Conservation (phyloP, 306 rosid genomes). For the Cucurbita pepo region DNA sequence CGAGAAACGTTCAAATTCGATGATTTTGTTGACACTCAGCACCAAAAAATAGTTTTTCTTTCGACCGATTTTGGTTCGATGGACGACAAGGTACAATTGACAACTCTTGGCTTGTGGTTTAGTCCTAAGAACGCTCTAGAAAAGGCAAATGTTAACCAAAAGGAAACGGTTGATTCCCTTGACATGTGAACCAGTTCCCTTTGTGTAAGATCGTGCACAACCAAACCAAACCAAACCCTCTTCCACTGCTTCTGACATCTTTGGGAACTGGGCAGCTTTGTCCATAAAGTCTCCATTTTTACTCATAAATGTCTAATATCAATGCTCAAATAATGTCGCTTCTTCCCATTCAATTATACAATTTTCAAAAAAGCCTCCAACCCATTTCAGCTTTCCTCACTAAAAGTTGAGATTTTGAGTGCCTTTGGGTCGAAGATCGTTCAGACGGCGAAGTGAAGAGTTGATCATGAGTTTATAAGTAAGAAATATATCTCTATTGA, state of each 20-base stretch:
- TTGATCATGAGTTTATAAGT: no score
- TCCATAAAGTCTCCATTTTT: neutral
- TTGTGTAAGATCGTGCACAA: slow-evolving; percentile 6
- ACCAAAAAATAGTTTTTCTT: no score
- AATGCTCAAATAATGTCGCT: neutral
- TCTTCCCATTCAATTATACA: neutral
- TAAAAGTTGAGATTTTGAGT: no score
- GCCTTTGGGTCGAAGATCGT: no score
- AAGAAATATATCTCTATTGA: no score
- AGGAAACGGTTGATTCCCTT: slow-evolving; percentile 17
- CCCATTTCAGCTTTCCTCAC: slow-evolving; percentile 7
- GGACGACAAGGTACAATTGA: no score
- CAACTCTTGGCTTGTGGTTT: no score
- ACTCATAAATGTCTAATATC: neutral
- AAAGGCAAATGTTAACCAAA: neutral
- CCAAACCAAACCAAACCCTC: slow-evolving; percentile 1
- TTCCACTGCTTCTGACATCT: slow-evolving; percentile 20
- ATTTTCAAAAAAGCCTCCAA: neutral
- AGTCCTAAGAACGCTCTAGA: no score
- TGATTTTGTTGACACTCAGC: no score
- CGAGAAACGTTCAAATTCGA: no score
- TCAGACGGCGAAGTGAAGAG: no score
- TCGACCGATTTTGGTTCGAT: no score
- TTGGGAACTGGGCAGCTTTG: slow-evolving; percentile 13
- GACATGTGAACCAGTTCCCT: slow-evolving; percentile 17